Base-by-base conservation (phyloP, 345 rosid species). In the Rhodomyrtus tomentosa region DNA sequence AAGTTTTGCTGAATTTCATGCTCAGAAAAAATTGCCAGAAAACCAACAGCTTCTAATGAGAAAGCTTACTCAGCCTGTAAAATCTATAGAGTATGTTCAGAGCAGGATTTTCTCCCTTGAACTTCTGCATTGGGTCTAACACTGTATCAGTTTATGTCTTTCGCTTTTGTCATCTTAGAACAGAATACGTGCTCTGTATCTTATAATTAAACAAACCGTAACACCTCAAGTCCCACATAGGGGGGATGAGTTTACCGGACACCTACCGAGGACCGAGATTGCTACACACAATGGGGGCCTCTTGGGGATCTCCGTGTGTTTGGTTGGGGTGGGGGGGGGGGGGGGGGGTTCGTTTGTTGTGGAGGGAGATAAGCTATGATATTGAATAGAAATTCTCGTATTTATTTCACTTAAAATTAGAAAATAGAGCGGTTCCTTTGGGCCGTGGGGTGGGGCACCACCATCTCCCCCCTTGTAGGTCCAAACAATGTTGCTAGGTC, bases 1-100 rank as follows among this genome's bases (percentile, higher is more conserved):
- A 91, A 96, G 98, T 89, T 96, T 96, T 91, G 98, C 99, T 76
- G 99, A 96, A 89, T 96, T 96, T 88, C 96, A 92, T 93, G 87
- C 98, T 74, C 99, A 96, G 90, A 94, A 93, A 91, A 92, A 95
- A 83, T 93, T 96, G 87, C 98, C 99, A 38, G 99, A 96, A 88
- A 90, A 89, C 85, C 95, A 94, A 84, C 92, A 93, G 85, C 93
- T 94, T 86, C 92, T 96, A 84, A 91, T 90, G 96, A 86, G 89
- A 81, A 94, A 94, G 91, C 98, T 93, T 90, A 88, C 95, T 76
- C 94, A 85, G 89, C 95, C 98, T 86, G 84, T 82, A 87, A 94
- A 94, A 91, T 83, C 90, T 85, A 89, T 95, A 42, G 98, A 94
- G 99, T 96, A 90, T 85, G 99, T 87, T 74, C 62, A 85, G 36